Percentiles rank a stretch among this genome's conserved stretches.
Evolutionary conservation across 176 grass and related monocot species (phyloP).

Genomic region (Carex pumila): DNA sequence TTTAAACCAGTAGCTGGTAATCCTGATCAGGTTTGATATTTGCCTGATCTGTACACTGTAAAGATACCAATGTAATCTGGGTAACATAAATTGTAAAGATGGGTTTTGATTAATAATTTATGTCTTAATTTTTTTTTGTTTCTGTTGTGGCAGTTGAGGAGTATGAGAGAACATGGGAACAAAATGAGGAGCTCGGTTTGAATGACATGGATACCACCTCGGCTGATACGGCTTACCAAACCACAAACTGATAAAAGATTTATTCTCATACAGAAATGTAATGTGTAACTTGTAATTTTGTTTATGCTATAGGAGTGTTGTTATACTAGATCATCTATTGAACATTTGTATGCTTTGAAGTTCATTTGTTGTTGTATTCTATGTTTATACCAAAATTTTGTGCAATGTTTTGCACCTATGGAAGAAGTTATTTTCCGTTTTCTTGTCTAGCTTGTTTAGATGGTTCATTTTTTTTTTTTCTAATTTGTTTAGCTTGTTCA

Average conservation of each 20-base stretch:
- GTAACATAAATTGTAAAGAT: background rate
- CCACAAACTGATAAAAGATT: conserved; percentile 21
- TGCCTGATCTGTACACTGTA: background rate
- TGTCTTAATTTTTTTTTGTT: conserved; percentile 3
- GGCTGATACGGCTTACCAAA: conserved; percentile 60
- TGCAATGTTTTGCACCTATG: background rate
- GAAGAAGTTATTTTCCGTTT: background rate
- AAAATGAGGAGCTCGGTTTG: conserved; percentile 90
- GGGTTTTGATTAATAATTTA: background rate
- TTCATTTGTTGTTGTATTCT: background rate
- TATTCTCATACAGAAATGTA: background rate
- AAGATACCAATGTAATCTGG: background rate
- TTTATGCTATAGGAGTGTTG: background rate
- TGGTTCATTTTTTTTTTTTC: too few relatives aligned
- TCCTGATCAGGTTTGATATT: background rate
- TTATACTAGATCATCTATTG: background rate
- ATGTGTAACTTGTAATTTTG: conserved; percentile 1
- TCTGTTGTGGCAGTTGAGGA: conserved; percentile 51
- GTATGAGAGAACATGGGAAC: conserved; percentile 76
- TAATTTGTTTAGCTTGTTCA: too few relatives aligned
- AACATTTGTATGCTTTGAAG: background rate
- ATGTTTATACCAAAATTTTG: background rate
- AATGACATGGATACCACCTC: conserved; percentile 97
- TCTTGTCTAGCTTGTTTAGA: background rate
- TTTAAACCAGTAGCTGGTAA: background rate